Conservation (phyloP, 306 rosid genomes). For the Rosa persica region DNA sequence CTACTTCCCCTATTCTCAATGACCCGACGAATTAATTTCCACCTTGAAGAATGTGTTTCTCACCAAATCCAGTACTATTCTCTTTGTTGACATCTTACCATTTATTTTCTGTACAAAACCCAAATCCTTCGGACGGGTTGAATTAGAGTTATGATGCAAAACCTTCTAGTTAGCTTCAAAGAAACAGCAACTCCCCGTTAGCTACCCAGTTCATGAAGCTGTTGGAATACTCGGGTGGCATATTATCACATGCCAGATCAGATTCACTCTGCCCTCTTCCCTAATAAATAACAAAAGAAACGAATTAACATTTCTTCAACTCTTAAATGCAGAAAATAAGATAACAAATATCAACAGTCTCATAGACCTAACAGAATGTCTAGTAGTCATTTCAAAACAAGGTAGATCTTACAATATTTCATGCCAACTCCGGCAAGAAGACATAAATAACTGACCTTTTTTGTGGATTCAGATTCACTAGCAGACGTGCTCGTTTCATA, state of each 20-base stretch:
- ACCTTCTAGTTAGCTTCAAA: conserved; percentile 21
- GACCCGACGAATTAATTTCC: conserved; percentile 10
- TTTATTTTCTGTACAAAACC: conserved; percentile 38
- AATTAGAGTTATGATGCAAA: conserved; percentile 17
- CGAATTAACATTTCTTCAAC: not conserved
- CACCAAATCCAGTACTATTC: not conserved
- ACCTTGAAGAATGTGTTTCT: conserved; percentile 7
- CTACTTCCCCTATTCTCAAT: conserved; percentile 9
- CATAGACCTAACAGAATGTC: not conserved
- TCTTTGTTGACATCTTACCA: conserved; percentile 21
- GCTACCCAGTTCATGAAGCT: conserved; percentile 28
- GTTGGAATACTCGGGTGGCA: not conserved
- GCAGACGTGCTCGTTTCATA: conserved; percentile 49
- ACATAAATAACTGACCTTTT: conserved; percentile 52
- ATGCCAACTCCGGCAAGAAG: not conserved
- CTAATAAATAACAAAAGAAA: conserved; percentile 33
- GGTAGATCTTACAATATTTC: not conserved
- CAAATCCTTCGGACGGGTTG: conserved; percentile 27
- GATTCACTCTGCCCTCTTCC: conserved; percentile 29
- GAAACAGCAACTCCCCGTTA: conserved; percentile 31
- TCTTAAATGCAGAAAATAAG: not conserved
- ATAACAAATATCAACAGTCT: not conserved
- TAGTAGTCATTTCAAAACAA: not conserved
- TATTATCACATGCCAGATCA: not conserved
- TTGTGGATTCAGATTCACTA: conserved; percentile 54